These are phyloP conservation scores for Mesembryanthemum crystallinum DNA, from an alignment of 148 eudicot species.

Conservation along the genomic window DNA sequence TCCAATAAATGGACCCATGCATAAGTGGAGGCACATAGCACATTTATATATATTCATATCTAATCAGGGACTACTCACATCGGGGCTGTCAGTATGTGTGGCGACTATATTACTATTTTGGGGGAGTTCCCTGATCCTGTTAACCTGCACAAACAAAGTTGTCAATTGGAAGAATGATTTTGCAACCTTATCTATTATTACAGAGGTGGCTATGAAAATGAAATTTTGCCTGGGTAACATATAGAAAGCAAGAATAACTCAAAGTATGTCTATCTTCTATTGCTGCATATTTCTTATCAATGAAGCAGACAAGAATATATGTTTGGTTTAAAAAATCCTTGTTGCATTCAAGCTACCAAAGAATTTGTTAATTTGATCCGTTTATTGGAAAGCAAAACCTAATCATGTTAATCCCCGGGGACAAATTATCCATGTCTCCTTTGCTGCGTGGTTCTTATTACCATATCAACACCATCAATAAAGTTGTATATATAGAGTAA, in stretches of 20 bases:
- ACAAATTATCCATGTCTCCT: background rate
- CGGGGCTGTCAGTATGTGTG: constrained; percentile 97
- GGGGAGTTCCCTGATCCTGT: constrained; percentile 91
- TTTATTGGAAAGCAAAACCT: background rate
- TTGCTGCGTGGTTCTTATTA: background rate
- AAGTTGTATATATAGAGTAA: background rate
- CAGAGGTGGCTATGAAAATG: background rate
- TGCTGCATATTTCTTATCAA: background rate
- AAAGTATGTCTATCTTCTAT: background rate
- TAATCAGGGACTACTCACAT: constrained; percentile 40
- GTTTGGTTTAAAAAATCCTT: background rate
- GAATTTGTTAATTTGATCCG: background rate
- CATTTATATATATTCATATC: background rate
- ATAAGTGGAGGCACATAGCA: background rate
- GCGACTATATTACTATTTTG: constrained; percentile 93
- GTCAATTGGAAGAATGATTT: constrained; percentile 2
- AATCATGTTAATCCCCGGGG: background rate
- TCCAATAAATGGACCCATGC: constrained; percentile 6
- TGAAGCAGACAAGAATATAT: background rate
- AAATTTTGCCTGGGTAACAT: background rate
- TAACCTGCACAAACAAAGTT: constrained; percentile 55
- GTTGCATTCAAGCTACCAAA: background rate
- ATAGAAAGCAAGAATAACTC: background rate
- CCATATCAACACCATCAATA: background rate
- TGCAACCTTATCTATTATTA: background rate